Conservation (phyloP, 192 early-diverging fungal species). For the Chytriomyces sp. region DNA sequence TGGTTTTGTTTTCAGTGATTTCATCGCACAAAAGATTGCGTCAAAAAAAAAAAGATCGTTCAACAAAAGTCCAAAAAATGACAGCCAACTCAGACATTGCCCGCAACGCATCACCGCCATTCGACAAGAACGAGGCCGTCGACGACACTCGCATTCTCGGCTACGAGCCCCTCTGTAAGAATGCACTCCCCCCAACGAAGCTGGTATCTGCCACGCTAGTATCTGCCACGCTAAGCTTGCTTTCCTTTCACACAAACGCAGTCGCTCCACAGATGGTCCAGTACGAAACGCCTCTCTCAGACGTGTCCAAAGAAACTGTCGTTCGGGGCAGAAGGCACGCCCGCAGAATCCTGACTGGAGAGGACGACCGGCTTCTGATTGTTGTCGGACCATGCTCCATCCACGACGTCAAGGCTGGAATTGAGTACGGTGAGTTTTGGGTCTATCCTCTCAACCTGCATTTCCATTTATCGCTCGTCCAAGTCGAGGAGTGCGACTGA, state of each 20-base stretch:
- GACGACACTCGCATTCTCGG: constrained; percentile 89
- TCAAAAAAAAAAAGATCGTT: too few relatives aligned
- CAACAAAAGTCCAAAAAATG: too few relatives aligned
- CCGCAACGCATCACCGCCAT: constrained; percentile 11
- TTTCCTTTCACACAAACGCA: too few relatives aligned
- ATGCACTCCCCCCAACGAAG: constrained; percentile 45
- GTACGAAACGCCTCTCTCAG: constrained; percentile 71
- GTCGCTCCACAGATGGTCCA: constrained; percentile 59
- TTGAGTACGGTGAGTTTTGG: constrained; percentile 74
- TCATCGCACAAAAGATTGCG: too few relatives aligned
- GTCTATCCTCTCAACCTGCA: constrained; percentile 1
- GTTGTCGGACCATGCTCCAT: constrained; percentile 98
- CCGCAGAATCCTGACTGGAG: constrained; percentile 74
- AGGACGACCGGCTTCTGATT: constrained; percentile 86
- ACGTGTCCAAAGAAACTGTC: constrained; percentile 42
- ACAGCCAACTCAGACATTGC: too few relatives aligned
- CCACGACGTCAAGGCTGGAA: constrained; percentile 85
- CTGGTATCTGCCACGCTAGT: too few relatives aligned
- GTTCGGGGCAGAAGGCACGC: constrained; percentile 48
- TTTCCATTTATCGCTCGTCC: neutral
- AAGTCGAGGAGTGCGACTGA: too few relatives aligned
- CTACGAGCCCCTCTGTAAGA: constrained; percentile 77
- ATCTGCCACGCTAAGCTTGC: too few relatives aligned
- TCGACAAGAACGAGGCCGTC: constrained; percentile 31
- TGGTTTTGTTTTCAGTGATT: too few relatives aligned